Evolutionary conservation across 1,139 yeast species (phyloP).

Genomic region (Arxiozyma slooffiae): DNA sequence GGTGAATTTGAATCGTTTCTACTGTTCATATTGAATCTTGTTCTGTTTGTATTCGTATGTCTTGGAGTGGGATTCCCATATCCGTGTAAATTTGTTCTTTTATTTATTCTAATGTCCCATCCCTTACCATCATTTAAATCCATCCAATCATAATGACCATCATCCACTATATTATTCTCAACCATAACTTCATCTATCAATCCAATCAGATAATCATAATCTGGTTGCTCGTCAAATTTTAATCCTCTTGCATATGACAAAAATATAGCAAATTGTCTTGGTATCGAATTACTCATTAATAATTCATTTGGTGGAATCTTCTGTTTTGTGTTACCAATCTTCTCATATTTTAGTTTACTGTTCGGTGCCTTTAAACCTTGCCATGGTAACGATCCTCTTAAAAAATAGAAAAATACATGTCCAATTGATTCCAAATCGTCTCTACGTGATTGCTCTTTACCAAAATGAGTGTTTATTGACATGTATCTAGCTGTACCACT

Average conservation of each 20-base stretch:
- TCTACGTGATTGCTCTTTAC: constrained; percentile 92
- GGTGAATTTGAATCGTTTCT: no score
- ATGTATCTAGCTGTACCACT: constrained; percentile 98
- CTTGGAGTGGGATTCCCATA: constrained; percentile 37
- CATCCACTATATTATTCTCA: constrained; percentile 39
- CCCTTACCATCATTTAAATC: constrained; percentile 85
- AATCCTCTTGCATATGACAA: constrained; percentile 85
- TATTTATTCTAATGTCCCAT: constrained; percentile 76
- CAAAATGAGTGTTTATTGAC: constrained; percentile 87
- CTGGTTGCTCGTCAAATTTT: constrained; percentile 94
- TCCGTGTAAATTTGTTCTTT: constrained; percentile 84
- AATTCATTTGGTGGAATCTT: constrained; percentile 40
- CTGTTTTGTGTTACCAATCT: constrained; percentile 94
- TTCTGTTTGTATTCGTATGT: no score
- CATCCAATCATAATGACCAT: constrained; percentile 92
- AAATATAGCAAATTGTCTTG: constrained; percentile 81
- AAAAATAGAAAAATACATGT: constrained; percentile 86
- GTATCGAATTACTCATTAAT: constrained; percentile 38
- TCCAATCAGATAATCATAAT: constrained; percentile 80
- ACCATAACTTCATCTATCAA: constrained; percentile 66
- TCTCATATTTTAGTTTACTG: constrained; percentile 91
- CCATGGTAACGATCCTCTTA: constrained; percentile 96
- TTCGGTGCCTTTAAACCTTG: constrained; percentile 97
- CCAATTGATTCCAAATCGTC: constrained; percentile 95
- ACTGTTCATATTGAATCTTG: no score